phyloP scores from a whole-genome alignment of 2,329 filamentous ascomycete genomes.

The Talaromyces funiculosus region DNA sequence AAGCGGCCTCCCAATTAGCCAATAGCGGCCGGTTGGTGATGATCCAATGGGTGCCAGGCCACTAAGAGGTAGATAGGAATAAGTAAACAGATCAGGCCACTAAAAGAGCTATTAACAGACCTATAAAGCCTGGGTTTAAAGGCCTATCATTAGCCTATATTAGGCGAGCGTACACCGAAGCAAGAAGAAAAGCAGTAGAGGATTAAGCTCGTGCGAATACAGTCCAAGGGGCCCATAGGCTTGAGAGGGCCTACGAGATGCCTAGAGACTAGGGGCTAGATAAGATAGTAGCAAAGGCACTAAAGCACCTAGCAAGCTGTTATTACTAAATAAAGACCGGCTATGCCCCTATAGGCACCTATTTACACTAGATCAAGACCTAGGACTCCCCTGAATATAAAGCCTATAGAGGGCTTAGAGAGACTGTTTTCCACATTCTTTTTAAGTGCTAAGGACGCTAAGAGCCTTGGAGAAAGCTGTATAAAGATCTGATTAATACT shows the following conservation, averaged over 20 bases:
- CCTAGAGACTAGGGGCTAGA: not conserved
- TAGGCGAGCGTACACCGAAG: too few relatives aligned
- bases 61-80: too few relatives aligned
- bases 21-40: too few relatives aligned
- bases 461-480: not conserved
- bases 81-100: too few relatives aligned
- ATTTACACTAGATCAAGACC: not conserved
- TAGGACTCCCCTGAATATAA: not conserved
- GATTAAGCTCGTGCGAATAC: not conserved
- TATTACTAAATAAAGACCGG: too few relatives aligned
- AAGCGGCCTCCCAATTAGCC: too few relatives aligned
- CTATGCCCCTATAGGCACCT: conserved; percentile 4
- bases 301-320: not conserved
- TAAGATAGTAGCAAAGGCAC: not conserved
- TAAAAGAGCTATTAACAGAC: too few relatives aligned
- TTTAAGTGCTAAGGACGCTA: not conserved
- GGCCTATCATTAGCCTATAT: too few relatives aligned
- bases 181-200: not conserved
- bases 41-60: too few relatives aligned
- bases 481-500: not conserved
- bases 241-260: not conserved
- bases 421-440: not conserved
- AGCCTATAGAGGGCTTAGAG: not conserved
- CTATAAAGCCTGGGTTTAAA: too few relatives aligned
- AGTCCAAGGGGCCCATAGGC: not conserved